Base-by-base conservation (phyloP, 495 filamentous ascomycete genomes). In the Penicillium psychrofluorescens region DNA sequence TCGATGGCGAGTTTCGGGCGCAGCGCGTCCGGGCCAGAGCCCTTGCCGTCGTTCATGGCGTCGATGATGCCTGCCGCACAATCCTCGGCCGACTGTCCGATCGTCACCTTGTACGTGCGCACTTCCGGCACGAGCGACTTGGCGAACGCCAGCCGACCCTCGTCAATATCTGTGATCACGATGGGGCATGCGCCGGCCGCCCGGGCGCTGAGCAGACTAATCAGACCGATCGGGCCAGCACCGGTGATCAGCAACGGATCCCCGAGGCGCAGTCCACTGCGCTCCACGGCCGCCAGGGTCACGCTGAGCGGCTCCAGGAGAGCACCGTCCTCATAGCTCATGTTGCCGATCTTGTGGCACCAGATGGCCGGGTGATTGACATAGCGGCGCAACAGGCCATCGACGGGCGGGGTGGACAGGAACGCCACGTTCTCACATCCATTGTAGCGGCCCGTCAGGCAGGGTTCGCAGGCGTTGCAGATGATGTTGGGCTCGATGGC, bases 131-230 rank as follows among this genome's bases (percentile, higher is more conserved):
- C 85, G 33, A 95, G 62, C 45, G 81, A 74, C 72, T 88, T 86
- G 43, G 90, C 90, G 56, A 95, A 94, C 44, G 72, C 70, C 41
- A 96, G 69, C 38, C 89, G 77, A 35, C 87, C 81, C 50, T 89
- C 84, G 51, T 95, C 88, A 48, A 96, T 92, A 63, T 96, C 90
- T 6, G 90, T 95, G 58, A 96, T 88, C 49, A 92, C 84, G 44
- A 95, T 75, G 14, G 90, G 89, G 43, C 81, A 83, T 8, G 88
- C 88, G 11, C 90, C 90, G 2, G 89, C 88, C 14, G 90, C 90
- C 54, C 76, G 77, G 48, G 77, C 80, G 62, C 89, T 94, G 39
- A 94, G 74, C 52, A 92, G 64, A 5, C 85, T 86, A 48, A 95
- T 86, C 36, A 96, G 69, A 39, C 90, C 90, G 56, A 96, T 96